Evolutionary conservation across 331 rosid species (phyloP).

Genomic region (Malus hybrid): DNA sequence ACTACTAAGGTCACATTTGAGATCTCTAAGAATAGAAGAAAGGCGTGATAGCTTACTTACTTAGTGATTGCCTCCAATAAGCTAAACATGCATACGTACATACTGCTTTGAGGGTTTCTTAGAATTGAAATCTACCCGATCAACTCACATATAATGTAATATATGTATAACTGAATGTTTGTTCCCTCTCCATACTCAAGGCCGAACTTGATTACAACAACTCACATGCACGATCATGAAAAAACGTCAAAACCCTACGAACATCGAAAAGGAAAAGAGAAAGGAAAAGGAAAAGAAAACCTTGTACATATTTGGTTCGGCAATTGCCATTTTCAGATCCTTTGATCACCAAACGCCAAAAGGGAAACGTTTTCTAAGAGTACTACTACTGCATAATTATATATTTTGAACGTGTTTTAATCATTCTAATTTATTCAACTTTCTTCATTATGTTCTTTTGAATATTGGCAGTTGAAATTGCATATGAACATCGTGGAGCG

Average conservation of each 20-base stretch:
- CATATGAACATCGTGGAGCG: background rate
- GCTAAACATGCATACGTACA: background rate
- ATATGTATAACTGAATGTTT: slow-evolving; percentile 27
- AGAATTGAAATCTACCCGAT: slow-evolving; percentile 30
- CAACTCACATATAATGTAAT: slow-evolving; percentile 14
- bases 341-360: background rate
- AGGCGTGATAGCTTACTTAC: too few species aligned
- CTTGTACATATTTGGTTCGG: background rate
- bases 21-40: too few species aligned
- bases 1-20: too few species aligned
- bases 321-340: background rate
- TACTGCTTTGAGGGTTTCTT: background rate
- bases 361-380: background rate
- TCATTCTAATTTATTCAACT: background rate
- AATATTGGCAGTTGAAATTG: background rate
- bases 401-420: too few species aligned
- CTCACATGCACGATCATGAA: slow-evolving; percentile 46
- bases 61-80: background rate
- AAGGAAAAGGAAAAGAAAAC: background rate
- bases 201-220: slow-evolving; percentile 43
- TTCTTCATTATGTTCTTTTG: background rate
- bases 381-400: too few species aligned
- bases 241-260: slow-evolving; percentile 15
- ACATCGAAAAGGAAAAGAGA: background rate
- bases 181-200: slow-evolving; percentile 23